Evolutionary conservation across 2,329 filamentous ascomycete genomes (phyloP).

Genomic region (Plectosphaerella sp.): DNA sequence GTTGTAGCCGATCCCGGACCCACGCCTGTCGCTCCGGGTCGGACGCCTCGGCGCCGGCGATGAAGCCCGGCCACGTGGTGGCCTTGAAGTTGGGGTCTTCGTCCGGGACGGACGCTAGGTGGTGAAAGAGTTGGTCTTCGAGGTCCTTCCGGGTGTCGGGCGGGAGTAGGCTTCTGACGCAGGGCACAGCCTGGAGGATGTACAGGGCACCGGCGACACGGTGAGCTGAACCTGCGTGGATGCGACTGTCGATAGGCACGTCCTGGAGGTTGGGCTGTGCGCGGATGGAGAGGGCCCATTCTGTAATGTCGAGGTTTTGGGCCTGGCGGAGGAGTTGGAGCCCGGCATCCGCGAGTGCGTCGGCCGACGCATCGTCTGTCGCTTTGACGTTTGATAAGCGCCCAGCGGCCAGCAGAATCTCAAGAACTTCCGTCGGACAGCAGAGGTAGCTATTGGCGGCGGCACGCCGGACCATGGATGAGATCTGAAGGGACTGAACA

Average conservation of each 20-base stretch:
- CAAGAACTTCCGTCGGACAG: conserved; percentile 37
- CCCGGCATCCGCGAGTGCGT: conserved; percentile 23
- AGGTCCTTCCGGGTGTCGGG: conserved; percentile 26
- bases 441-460: conserved; percentile 42
- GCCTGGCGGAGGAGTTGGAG: conserved; percentile 30
- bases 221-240: conserved; percentile 37
- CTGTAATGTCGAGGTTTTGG: conserved; percentile 32
- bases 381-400: conserved; percentile 28
- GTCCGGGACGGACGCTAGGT: conserved; percentile 41
- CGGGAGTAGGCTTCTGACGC: conserved; percentile 19
- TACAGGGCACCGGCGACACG: conserved; percentile 41
- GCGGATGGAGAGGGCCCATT: conserved; percentile 33
- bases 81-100: conserved; percentile 51
- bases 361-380: conserved; percentile 19
- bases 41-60: conserved; percentile 48
- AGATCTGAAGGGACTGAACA: conserved; percentile 30
- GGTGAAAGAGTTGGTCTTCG: conserved; percentile 38
- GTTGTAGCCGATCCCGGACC: conserved; percentile 40
- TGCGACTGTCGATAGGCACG: conserved; percentile 27
- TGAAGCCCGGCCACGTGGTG: conserved; percentile 52
- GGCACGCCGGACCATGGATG: conserved; percentile 31
- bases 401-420: conserved; percentile 37
- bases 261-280: conserved; percentile 27
- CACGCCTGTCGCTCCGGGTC: conserved; percentile 37
- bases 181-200: conserved; percentile 33